Evolutionary conservation across 2,329 filamentous ascomycete genomes (phyloP).

Genomic region (Alternaria conjuncta): DNA sequence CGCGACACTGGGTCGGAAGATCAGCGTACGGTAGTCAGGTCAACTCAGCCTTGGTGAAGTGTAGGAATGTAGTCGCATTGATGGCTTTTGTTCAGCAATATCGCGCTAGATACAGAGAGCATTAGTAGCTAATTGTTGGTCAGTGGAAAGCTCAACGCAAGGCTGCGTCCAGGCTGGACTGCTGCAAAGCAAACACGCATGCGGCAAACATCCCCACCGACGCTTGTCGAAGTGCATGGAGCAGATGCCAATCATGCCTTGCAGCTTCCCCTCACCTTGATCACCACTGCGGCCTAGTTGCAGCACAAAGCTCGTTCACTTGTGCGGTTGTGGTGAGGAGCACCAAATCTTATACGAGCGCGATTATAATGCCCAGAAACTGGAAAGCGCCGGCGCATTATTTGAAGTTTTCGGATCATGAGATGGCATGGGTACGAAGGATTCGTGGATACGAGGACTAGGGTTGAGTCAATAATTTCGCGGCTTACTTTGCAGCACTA

Average conservation of each 20-base stretch:
- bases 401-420: not conserved
- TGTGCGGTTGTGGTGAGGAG: not conserved
- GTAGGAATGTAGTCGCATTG: not conserved
- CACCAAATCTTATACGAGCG: not conserved
- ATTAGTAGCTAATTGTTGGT: not conserved
- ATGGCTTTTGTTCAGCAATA: not conserved
- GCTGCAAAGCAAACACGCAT: not conserved
- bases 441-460: constrained; percentile 18
- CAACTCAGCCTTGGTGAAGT: not conserved
- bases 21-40: not conserved
- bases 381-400: not conserved
- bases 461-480: constrained; percentile 23
- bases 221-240: not conserved
- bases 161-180: not conserved
- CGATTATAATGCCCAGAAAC: not conserved
- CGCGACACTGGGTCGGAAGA: not conserved
- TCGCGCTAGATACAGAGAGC: not conserved
- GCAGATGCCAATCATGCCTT: not conserved
- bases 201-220: not conserved
- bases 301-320: not conserved
- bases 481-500: constrained; percentile 20
- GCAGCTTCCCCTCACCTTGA: not conserved
- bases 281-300: not conserved
- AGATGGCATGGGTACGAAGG: constrained; percentile 4
- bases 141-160: not conserved